Evolutionary conservation across 2,329 filamentous ascomycete genomes (phyloP).

Genomic region (Fusarium sp.): DNA sequence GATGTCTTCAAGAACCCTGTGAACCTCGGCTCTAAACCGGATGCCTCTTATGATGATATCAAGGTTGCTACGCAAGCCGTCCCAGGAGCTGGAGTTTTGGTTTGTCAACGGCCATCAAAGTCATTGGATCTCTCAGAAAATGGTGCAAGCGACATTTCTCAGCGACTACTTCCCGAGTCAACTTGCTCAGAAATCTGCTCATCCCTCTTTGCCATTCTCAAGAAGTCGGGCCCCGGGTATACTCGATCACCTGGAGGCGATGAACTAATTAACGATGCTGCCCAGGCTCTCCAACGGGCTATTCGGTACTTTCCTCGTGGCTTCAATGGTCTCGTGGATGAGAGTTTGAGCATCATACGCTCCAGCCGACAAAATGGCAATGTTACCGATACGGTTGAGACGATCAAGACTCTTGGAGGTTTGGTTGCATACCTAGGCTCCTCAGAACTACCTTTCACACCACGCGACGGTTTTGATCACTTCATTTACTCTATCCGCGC

Average conservation of each 20-base stretch:
- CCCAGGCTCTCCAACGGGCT: constrained; percentile 54
- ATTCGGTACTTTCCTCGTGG: constrained; percentile 50
- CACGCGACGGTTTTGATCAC: constrained; percentile 49
- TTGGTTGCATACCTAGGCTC: constrained; percentile 62
- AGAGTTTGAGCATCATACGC: constrained; percentile 43
- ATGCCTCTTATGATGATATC: constrained; percentile 51
- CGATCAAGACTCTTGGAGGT: constrained; percentile 52
- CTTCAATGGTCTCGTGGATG: constrained; percentile 49
- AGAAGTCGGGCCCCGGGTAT: constrained; percentile 35
- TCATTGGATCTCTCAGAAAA: constrained; percentile 6
- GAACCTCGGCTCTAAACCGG: constrained; percentile 40
- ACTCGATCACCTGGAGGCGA: constrained; percentile 43
- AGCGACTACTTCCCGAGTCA: constrained; percentile 49
- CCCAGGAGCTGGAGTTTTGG: constrained; percentile 58
- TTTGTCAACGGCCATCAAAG: constrained; percentile 52
- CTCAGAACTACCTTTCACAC: constrained; percentile 50
- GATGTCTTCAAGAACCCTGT: constrained; percentile 56
- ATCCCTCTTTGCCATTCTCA: constrained; percentile 47
- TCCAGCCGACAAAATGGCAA: constrained; percentile 34
- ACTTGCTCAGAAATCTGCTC: constrained; percentile 54
- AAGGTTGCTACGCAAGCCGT: constrained; percentile 57
- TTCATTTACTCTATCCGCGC: constrained; percentile 53
- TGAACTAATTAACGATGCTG: constrained; percentile 55
- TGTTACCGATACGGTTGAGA: constrained; percentile 37
- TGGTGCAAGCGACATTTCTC: neutral